A percentile compares a stretch with the other conserved stretches of the same genome.
Conservation (phyloP, 208 protist genomes). For the Wallacemonas sp. region DNA sequence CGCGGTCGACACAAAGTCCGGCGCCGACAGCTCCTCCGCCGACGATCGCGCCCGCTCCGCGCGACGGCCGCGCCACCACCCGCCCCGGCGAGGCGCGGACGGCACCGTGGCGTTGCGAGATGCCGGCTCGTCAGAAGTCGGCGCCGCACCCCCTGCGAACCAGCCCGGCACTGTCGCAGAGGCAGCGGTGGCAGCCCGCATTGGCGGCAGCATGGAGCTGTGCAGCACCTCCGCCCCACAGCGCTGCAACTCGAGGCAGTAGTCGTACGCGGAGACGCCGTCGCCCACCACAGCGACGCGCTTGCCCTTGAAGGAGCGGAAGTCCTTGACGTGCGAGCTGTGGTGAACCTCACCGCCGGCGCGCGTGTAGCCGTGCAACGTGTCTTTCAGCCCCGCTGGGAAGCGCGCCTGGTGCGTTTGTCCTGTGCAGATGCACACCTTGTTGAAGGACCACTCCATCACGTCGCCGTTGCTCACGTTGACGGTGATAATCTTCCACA, state of each 20-base stretch:
- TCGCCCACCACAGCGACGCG: constrained; percentile 84
- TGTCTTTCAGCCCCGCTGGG: constrained; percentile 46
- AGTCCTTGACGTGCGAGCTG: constrained; percentile 85
- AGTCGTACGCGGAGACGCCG: constrained; percentile 82
- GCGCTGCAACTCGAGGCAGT: constrained; percentile 66
- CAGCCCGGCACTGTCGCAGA: background rate
- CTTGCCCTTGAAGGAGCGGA: constrained; percentile 67
- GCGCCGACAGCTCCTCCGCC: constrained; percentile 19
- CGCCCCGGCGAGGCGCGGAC: background rate
- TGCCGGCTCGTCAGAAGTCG: background rate
- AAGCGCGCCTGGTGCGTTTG: constrained; percentile 82
- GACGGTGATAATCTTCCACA: constrained; percentile 88
- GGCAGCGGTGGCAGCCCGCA: no score
- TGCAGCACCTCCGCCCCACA: constrained; percentile 78
- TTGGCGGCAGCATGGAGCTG: constrained; percentile 38
- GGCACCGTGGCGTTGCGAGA: background rate
- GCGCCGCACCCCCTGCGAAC: background rate
- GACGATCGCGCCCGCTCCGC: no score
- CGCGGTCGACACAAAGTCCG: constrained; percentile 38
- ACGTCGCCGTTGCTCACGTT: constrained; percentile 86
- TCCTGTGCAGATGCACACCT: constrained; percentile 85
- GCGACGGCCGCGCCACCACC: background rate
- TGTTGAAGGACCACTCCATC: constrained; percentile 89
- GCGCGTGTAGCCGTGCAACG: constrained; percentile 41
- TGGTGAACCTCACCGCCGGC: constrained; percentile 82